phyloP scores from a whole-genome alignment of 768 basidiomycete species.

The Mycena galericulata region DNA sequence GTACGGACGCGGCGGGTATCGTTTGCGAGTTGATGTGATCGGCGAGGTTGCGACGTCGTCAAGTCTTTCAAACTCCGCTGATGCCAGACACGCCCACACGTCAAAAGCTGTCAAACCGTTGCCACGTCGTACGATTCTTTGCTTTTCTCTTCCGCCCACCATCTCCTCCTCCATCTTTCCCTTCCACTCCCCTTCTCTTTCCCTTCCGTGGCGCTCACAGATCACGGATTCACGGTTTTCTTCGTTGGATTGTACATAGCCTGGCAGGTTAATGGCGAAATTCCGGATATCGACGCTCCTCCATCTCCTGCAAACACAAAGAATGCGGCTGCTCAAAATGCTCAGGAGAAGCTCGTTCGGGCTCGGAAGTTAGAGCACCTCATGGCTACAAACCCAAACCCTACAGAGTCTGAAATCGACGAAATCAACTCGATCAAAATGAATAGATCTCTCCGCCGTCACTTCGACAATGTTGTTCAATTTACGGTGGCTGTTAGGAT shows the following conservation, averaged over 20 bases:
- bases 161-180: no score
- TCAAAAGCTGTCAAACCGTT: no score
- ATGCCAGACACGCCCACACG: no score
- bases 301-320: slow-evolving; percentile 24
- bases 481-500: slow-evolving; percentile 29
- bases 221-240: slow-evolving; percentile 19
- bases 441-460: slow-evolving; percentile 31
- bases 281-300: slow-evolving; percentile 30
- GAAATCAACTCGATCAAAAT: slow-evolving; percentile 5
- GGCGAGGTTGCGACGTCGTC: no score
- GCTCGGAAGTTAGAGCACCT: slow-evolving; percentile 15
- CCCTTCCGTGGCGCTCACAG: slow-evolving; percentile 35
- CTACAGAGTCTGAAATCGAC: slow-evolving; percentile 14
- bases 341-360: slow-evolving; percentile 26
- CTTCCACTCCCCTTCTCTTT: no score
- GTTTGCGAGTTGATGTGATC: no score
- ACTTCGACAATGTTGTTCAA: slow-evolving; percentile 23
- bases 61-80: no score
- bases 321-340: slow-evolving; percentile 18
- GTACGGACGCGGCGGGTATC: no score
- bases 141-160: no score
- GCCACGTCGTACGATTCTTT: no score
- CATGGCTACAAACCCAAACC: slow-evolving; percentile 14
- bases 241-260: slow-evolving; percentile 36
- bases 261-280: slow-evolving; percentile 36